Conservation (phyloP, 495 filamentous ascomycete species). For the Hypoxylon lienhwacheense region DNA sequence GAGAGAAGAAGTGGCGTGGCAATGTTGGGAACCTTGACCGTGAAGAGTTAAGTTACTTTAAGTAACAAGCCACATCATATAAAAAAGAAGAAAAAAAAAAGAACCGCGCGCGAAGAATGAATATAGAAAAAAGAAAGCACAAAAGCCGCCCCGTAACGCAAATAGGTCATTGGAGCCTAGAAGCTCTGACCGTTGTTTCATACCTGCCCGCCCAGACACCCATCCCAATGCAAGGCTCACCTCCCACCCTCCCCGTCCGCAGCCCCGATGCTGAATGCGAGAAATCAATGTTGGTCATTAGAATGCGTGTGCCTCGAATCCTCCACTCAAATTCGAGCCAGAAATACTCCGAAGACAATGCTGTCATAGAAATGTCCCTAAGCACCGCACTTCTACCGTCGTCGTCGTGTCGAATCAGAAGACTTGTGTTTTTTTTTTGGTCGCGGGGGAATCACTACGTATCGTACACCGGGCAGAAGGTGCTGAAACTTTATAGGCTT, state of each 20-base stretch:
- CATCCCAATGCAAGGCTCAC: conserved; percentile 34
- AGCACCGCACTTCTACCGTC: conserved; percentile 14
- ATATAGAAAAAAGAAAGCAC: no score
- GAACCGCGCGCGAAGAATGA: no score
- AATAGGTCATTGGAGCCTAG: conserved; percentile 30
- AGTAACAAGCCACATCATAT: conserved; percentile 17
- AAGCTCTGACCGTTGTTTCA: conserved; percentile 34
- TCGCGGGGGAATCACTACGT: conserved; percentile 24
- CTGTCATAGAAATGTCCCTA: conserved; percentile 21
- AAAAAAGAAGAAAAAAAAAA: no score
- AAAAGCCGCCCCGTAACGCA: conserved; percentile 27
- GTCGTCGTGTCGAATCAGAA: conserved; percentile 16
- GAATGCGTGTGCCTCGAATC: conserved; percentile 29
- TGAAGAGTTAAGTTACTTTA: conserved; percentile 3
- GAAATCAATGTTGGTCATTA: conserved; percentile 34
- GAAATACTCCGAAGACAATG: conserved; percentile 28
- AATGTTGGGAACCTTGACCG: conserved; percentile 10
- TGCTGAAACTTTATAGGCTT: conserved; percentile 22
- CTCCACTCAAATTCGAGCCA: conserved; percentile 20
- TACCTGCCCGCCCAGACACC: conserved; percentile 31
- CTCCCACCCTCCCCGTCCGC: conserved; percentile 20
- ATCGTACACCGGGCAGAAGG: conserved; percentile 26
- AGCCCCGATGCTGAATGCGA: conserved; percentile 34
- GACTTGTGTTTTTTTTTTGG: conserved; percentile 13
- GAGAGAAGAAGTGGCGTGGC: conserved; percentile 24